Base-by-base conservation (phyloP, 1,284 basidiomycete species). In the Heterobasidion occidentale region DNA sequence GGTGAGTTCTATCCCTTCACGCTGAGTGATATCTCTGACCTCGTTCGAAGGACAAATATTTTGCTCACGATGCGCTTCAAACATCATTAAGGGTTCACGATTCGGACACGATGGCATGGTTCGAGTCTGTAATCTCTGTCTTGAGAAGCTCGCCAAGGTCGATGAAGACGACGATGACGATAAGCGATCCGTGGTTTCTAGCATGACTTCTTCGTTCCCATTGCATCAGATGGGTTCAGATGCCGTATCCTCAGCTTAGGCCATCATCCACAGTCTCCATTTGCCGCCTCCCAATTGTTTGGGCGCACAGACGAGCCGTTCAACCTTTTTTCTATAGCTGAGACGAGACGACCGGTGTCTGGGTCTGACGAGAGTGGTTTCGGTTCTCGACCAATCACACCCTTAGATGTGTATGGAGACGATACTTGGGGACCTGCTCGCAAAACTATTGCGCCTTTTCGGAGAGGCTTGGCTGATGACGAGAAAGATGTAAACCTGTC, bases 11-110 rank as follows among this genome's bases (percentile, higher is more conserved):
- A 3, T 42, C 46, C 51, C 20, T 33, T 50, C n/a, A 44, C 54
- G 36, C 54, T 3, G 35, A 44, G 50, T 50, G 58, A 56, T 19
- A 54, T 9, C 53, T 27, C 34, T 56, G 53, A 54, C 50, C 15
- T 27, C 15, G 34, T 9, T 19, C 11, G 69, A n/a, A 94, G 93
- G 83, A 50, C 90, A 91, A 71, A 88, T 91, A 65, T 97, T 95
- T 67, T 98, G 94, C 70, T 92, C 91, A 20, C 83, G 92, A 7
- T 93, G 96, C 69, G 95, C 96, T 2, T 94, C 94, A n/a, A 96
- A 98, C 65, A 91, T 98, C 64, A 94, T 99, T 70, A 93, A 94
- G 60, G 95, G 93, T 7, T 81, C 86, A n/a, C 85, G 94, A 1
- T 98, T 97, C 67, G 94, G 94, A 7, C 90, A 94, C 59, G 86